Percentiles rank a stretch among this genome's conserved stretches.
phyloP scores from a whole-genome alignment of 805 yeast species.

The Lipomyces japonicus region DNA sequence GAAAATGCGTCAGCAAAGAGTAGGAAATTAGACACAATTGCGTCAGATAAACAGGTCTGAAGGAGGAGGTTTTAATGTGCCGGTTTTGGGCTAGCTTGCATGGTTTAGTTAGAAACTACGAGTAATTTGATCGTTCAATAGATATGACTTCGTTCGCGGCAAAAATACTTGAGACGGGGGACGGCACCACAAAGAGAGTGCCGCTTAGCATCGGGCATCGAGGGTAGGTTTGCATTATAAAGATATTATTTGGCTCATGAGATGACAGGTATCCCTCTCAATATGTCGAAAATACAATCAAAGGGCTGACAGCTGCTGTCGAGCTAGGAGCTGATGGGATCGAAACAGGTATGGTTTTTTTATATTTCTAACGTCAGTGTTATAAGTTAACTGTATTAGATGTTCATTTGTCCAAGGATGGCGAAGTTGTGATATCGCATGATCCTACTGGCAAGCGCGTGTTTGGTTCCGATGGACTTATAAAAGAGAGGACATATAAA shows the following conservation, averaged over 20 bases:
- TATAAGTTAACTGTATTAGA: conserved; percentile 28
- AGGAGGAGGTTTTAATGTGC: no score
- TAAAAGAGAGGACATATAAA: conserved; percentile 40
- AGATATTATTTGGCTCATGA: neutral
- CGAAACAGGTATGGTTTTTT: conserved; percentile 41
- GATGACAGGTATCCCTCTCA: conserved; percentile 16
- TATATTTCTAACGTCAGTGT: no score
- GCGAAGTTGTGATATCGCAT: conserved; percentile 53
- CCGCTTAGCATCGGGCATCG: conserved; percentile 24
- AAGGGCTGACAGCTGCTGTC: conserved; percentile 48
- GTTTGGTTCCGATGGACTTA: conserved; percentile 42
- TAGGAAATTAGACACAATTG: no score
- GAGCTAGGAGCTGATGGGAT: conserved; percentile 46
- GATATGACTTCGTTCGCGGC: conserved; percentile 1
- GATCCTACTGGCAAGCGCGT: conserved; percentile 50
- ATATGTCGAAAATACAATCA: conserved; percentile 35
- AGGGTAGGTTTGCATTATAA: conserved; percentile 14
- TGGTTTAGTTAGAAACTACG: no score
- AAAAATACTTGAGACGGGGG: neutral
- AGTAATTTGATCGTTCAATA: no score
- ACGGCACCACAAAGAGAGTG: neutral
- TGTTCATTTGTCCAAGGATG: conserved; percentile 52
- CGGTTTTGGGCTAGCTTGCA: no score
- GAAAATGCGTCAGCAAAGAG: no score
- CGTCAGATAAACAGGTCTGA: no score